A percentile compares a stretch with the other conserved stretches of the same genome.
Conservation (phyloP, 108 stramenopile genomes). For the Cyclotella cryptica region DNA sequence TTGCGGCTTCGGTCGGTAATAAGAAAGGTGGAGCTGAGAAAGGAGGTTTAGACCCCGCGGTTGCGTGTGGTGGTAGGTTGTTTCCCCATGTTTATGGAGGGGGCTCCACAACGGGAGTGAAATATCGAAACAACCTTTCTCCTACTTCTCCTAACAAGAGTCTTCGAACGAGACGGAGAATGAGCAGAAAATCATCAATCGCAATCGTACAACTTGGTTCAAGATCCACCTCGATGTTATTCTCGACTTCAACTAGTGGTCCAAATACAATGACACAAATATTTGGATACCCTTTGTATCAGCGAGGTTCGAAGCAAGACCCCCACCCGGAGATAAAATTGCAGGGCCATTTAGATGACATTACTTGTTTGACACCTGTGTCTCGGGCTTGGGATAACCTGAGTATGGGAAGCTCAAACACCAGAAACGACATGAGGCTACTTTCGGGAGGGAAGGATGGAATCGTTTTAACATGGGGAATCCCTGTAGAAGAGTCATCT, state of each 20-base stretch:
- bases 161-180: not conserved
- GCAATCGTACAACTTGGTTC: slow-evolving; percentile 12
- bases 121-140: no score
- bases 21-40: not conserved
- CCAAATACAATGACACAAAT: slow-evolving; percentile 18
- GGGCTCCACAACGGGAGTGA: no score
- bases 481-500: slow-evolving; percentile 6
- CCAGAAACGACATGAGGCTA: slow-evolving; percentile 37
- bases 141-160: no score
- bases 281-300: slow-evolving; percentile 58
- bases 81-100: slow-evolving; percentile 18
- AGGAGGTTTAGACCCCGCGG: slow-evolving; percentile 22
- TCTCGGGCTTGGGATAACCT: slow-evolving; percentile 34
- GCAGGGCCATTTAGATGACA: slow-evolving; percentile 64
- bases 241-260: slow-evolving; percentile 28
- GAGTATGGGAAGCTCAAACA: slow-evolving; percentile 20
- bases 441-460: slow-evolving; percentile 78
- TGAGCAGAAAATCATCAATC: not conserved
- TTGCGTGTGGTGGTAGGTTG: slow-evolving; percentile 31
- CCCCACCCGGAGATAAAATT: slow-evolving; percentile 54
- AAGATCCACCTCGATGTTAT: slow-evolving; percentile 30
- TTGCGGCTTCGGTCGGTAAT: not conserved
- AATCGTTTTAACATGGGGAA: slow-evolving; percentile 80
- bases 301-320: no score
- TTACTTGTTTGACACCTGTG: slow-evolving; percentile 57